phyloP scores from a whole-genome alignment of 306 rosid genomes.

The Delonix regia region DNA sequence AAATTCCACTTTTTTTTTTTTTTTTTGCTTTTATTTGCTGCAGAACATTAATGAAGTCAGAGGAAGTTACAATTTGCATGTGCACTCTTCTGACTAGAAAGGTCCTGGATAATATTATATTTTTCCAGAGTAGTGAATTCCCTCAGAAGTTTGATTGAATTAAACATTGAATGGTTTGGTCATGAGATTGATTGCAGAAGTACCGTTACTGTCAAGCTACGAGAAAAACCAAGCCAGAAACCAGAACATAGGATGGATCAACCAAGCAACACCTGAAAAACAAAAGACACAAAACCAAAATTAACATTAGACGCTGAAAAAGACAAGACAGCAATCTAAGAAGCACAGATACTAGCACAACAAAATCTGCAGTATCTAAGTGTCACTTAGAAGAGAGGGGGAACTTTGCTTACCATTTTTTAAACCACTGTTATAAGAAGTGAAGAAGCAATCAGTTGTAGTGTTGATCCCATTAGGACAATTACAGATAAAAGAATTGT shows the following conservation, averaged over 20 bases:
- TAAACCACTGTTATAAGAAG: slow-evolving; percentile 49
- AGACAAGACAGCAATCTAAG: not conserved
- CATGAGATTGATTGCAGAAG: not conserved
- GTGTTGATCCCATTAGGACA: slow-evolving; percentile 85
- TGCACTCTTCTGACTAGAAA: not conserved
- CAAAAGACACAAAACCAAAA: not conserved
- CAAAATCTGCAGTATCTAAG: not conserved
- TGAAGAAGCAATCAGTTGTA: slow-evolving; percentile 69
- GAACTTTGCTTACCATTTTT: slow-evolving; percentile 50
- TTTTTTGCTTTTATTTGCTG: not conserved
- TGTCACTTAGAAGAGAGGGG: not conserved
- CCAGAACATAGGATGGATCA: not conserved
- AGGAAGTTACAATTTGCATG: not conserved
- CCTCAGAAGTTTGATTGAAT: not conserved
- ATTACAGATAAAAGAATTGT: slow-evolving; percentile 69
- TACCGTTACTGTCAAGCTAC: not conserved
- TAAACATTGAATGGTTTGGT: not conserved
- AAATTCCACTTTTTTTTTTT: not conserved
- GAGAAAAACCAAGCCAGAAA: not conserved
- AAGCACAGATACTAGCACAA: not conserved
- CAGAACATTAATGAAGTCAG: not conserved
- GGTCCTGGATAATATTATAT: not conserved
- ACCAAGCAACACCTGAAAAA: slow-evolving; percentile 8
- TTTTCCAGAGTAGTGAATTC: not conserved
- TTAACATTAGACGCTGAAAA: not conserved